Conservation (phyloP, 805 yeast genomes). For the Candida yuanshanica region DNA sequence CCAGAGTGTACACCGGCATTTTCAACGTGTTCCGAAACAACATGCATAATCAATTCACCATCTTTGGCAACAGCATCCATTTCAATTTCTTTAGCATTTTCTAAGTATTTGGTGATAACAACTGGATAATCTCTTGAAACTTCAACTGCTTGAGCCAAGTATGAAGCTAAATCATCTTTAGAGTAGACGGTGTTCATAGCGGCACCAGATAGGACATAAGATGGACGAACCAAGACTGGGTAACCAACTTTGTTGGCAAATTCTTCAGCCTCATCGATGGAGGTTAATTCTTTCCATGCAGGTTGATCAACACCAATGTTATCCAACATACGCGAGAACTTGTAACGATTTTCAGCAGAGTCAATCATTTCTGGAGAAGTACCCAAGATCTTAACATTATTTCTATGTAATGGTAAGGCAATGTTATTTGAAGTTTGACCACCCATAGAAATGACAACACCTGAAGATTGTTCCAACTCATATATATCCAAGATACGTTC, state of each 20-base stretch:
- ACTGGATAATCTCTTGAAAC: conserved; percentile 98
- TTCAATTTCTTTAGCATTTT: conserved; percentile 95
- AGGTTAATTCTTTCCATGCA: conserved; percentile 96
- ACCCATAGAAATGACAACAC: conserved; percentile 97
- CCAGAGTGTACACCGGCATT: conserved; percentile 99
- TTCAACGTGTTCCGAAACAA: conserved; percentile 97
- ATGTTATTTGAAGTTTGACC: conserved; percentile 98
- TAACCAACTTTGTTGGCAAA: conserved; percentile 88
- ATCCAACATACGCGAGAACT: conserved; percentile 96
- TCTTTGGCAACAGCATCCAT: conserved; percentile 98
- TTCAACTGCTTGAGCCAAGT: conserved; percentile 90
- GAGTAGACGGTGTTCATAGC: conserved; percentile 98
- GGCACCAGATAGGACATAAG: conserved; percentile 96
- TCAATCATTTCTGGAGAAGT: conserved; percentile 98
- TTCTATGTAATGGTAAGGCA: conserved; percentile 88
- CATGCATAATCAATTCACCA: conserved; percentile 94
- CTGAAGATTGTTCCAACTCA: conserved; percentile 82
- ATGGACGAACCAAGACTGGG: conserved; percentile 96
- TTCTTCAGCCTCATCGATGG: conserved; percentile 84
- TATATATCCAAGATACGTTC: conserved; percentile 94
- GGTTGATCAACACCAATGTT: conserved; percentile 97
- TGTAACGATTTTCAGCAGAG: conserved; percentile 96
- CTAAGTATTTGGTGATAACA: conserved; percentile 93
- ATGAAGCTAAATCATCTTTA: conserved; percentile 78
- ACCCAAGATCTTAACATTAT: conserved; percentile 91